Evolutionary conservation across 2,329 filamentous ascomycete genomes (phyloP), one percentile per base, ranked within the genome.

Genomic region (Trichoderma harzianum): DNA sequence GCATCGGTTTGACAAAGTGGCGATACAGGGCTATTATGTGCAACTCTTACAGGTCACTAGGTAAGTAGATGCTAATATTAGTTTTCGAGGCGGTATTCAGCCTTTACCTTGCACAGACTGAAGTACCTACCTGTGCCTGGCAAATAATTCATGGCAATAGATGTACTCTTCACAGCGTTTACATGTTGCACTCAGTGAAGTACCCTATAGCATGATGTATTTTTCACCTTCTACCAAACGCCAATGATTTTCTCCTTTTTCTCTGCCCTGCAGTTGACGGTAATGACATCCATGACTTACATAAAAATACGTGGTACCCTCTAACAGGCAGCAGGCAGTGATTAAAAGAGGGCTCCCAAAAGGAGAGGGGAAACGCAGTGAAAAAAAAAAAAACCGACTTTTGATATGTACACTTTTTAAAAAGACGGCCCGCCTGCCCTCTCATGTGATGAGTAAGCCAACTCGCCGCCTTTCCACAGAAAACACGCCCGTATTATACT

Each of bases 381-480:
- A 53, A 43, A 63, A 39, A 34, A 32, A 43, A 43, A 64, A 65
- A 64, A 57, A n/a, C n/a, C 14, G 36, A 43, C 34, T 28, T 57
- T 43, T 30, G 34, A 58, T 43, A 65, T 70, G 68, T 70, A 70
- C 32, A 70, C 47, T 55, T 64, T 70, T 30, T 55, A 21, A 43
- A 43, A 43, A 18, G 16, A 55, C 18, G 69, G 26, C 61, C 69
- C 47, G 47, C 32, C 66, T 62, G 66, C 66, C 70, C 77, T 77
- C 75, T 75, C 73, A 66, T 77, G 76, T 79, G 78, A 80, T 73
- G 74, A 79, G 76, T 72, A 72, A 72, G 71, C 71, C 71, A 28
- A 26, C 66, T 61, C 47, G 66, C 57, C 47, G 66, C 57, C 30
- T 43, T 72, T 69, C 43, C 66, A 61, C 66, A 62, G 66, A 61